Evolutionary conservation across 1,284 basidiomycete genomes (phyloP).

Genomic region (Takashimella koratensis): DNA sequence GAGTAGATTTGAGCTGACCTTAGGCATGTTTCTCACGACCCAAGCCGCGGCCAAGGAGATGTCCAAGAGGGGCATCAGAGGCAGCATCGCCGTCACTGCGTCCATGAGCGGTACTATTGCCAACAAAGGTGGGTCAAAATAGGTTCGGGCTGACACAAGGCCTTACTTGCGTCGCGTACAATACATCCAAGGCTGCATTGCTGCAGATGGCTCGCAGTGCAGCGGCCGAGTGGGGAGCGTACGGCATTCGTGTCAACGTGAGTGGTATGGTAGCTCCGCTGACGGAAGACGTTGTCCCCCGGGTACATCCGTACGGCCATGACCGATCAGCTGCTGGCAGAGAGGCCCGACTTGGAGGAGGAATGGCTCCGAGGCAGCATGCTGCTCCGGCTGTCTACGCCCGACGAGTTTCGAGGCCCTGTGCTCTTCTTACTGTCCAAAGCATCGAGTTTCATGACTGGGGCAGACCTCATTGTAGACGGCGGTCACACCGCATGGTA

Average conservation of each 20-base stretch:
- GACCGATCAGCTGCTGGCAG: slow-evolving; percentile 18
- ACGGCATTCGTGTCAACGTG: slow-evolving; percentile 60
- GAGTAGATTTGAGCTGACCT: slow-evolving; percentile 21
- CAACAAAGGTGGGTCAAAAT: slow-evolving; percentile 53
- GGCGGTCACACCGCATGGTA: slow-evolving; percentile 35
- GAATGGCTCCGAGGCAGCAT: slow-evolving; percentile 17
- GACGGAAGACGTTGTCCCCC: slow-evolving; percentile 6
- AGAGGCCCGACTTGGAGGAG: slow-evolving; percentile 16
- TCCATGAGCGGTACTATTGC: slow-evolving; percentile 84
- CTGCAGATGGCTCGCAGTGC: slow-evolving; percentile 77
- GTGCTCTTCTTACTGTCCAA: slow-evolving; percentile 49
- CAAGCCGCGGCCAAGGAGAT: slow-evolving; percentile 76
- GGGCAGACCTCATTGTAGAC: slow-evolving; percentile 41
- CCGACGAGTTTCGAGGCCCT: slow-evolving; percentile 23
- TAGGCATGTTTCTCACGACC: slow-evolving; percentile 72
- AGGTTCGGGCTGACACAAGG: slow-evolving; percentile 32
- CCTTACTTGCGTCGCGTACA: slow-evolving; percentile 43
- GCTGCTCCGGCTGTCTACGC: slow-evolving; percentile 12
- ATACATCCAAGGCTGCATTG: slow-evolving; percentile 71
- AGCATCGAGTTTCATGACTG: slow-evolving; percentile 40
- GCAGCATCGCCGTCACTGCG: slow-evolving; percentile 73
- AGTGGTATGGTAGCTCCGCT: background rate
- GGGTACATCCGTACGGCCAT: slow-evolving; percentile 56
- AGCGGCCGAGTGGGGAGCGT: slow-evolving; percentile 71
- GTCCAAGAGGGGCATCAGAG: slow-evolving; percentile 63